Base-by-base conservation (phyloP, 1,139 yeast species). In the Kurtzmaniella quercitrusa region DNA sequence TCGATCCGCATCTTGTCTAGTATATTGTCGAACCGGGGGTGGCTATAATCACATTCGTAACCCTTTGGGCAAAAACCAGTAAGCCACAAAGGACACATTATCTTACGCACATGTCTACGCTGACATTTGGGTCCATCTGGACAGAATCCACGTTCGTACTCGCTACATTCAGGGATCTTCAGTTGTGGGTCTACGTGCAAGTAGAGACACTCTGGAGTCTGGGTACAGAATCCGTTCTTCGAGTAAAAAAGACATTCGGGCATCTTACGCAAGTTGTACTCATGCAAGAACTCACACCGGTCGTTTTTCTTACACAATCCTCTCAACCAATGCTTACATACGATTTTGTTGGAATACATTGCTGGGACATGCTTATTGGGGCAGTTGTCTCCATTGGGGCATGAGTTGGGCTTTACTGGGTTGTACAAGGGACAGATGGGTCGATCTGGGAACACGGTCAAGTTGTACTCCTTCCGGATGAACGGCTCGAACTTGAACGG, bases 261-360 rank as follows among this genome's bases (percentile, higher is more conserved):
- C 96, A 94, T 91, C 62, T 88, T 90, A 48, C 96, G 77, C 54
- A 93, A 68, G 59, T 93, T 93, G 60, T 91, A 93, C 58, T 94
- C 99, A 64, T 94, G 99, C 41, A 94, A 67, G 57, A 89, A 94
- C 67, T 94, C 99, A 66, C 98, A 94, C 51, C 87, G 91, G 55
- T 91, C 96, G 44, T 95, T 95, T 69, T 91, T 93, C 67, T 94
- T 94, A 66, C 99, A 94, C 34, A 94, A 76, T 0, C 98, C 98
- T 54, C 98, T 78, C 41, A 94, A 78, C 99, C 99, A 93, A 70
- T 93, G 98, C 73, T 94, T 93, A 62, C 98, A 93, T 15, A 93
- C 98, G 44, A 73, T 71, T 67, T 90, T 91, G 63, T 90, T 89
- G 52, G 79, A 78, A 63, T 84, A 89, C 65, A 83, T 82, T 37